Conservation (phyloP, 768 basidiomycete genomes). For the Boletus rubroflammeus region DNA sequence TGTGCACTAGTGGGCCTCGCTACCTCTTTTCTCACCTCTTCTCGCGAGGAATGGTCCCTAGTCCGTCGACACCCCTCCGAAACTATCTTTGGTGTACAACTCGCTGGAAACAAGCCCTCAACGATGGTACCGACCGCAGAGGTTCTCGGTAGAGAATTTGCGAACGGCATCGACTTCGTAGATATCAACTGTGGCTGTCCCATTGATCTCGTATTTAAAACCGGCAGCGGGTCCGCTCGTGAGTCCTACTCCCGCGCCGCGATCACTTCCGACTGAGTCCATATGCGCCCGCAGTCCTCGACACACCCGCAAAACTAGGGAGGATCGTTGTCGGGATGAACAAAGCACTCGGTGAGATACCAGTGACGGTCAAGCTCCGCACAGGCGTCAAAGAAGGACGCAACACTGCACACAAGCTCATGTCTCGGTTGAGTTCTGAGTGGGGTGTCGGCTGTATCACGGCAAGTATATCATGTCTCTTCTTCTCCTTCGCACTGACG, state of each 20-base stretch:
- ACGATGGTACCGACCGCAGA: conserved; percentile 81
- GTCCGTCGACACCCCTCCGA: conserved; percentile 88
- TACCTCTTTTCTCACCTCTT: conserved; percentile 81
- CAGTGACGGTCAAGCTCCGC: conserved; percentile 86
- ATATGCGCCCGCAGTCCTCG: conserved; percentile 59
- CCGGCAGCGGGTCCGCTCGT: conserved; percentile 88
- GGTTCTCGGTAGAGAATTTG: conserved; percentile 66
- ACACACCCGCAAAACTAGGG: conserved; percentile 75
- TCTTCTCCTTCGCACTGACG: conserved; percentile 1
- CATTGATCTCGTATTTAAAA: conserved; percentile 92
- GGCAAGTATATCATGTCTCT: conserved; percentile 19
- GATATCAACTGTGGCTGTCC: conserved; percentile 98
- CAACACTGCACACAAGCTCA: conserved; percentile 86
- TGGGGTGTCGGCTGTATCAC: conserved; percentile 46
- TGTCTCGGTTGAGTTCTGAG: conserved; percentile 67
- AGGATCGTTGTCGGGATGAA: conserved; percentile 92
- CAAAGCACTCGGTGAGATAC: conserved; percentile 83
- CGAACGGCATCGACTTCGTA: conserved; percentile 76
- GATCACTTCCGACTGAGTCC: neutral
- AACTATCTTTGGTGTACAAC: conserved; percentile 82
- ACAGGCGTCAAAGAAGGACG: conserved; percentile 89
- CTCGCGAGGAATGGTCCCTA: conserved; percentile 93
- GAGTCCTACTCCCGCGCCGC: conserved; percentile 31
- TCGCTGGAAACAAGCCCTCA: conserved; percentile 85
- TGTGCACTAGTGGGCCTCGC: conserved; percentile 83